phyloP scores from a whole-genome alignment of 176 grass and related monocot genomes.

The Carex littledalei region DNA sequence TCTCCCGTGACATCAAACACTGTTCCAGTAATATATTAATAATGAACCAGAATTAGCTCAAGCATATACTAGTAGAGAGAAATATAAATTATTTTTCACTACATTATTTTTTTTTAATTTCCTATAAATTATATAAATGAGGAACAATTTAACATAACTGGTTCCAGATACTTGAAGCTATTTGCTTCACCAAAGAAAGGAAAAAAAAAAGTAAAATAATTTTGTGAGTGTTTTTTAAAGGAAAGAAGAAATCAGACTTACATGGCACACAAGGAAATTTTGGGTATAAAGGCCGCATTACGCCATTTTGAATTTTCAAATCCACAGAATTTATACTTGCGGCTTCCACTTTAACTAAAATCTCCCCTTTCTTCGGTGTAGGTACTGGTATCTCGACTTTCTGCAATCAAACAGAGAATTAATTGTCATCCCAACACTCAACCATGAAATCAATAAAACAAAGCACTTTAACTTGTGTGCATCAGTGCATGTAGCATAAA shows the following conservation, averaged over 20 bases:
- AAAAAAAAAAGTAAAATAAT: neutral
- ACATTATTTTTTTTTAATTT: neutral
- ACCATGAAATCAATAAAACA: neutral
- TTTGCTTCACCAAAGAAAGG: neutral
- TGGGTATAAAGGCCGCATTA: slow-evolving; percentile 39
- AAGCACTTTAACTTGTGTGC: neutral
- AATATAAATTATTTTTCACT: neutral
- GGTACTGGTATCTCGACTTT: slow-evolving; percentile 55
- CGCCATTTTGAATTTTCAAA: slow-evolving; percentile 72
- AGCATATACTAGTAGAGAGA: neutral
- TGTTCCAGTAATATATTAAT: neutral
- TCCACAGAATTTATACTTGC: slow-evolving; percentile 59
- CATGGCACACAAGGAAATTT: slow-evolving; percentile 64
- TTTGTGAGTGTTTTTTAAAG: neutral
- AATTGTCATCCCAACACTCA: neutral
- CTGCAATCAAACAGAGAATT: slow-evolving; percentile 25
- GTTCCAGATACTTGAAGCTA: neutral
- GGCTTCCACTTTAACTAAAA: slow-evolving; percentile 58
- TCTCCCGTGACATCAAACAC: slow-evolving; percentile 58
- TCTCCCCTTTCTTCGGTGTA: slow-evolving; percentile 41
- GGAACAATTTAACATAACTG: neutral
- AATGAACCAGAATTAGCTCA: neutral
- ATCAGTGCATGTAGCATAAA: neutral
- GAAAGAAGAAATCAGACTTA: slow-evolving; percentile 25
- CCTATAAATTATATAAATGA: neutral